Evolutionary conservation across 495 filamentous ascomycete genomes (phyloP).

Genomic region (Penicillium taxi): DNA sequence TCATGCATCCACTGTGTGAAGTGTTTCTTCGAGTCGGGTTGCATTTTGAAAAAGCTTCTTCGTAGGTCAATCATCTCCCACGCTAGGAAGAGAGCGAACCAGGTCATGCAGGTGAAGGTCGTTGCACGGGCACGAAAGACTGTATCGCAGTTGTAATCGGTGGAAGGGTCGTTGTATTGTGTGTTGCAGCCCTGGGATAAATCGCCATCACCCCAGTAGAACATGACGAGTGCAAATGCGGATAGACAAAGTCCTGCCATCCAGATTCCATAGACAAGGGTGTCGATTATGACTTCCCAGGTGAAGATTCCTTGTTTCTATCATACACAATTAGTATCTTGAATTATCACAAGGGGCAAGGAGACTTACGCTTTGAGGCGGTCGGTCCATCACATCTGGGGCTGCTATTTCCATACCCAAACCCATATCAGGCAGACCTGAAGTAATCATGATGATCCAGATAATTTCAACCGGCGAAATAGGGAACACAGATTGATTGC

Average conservation of each 20-base stretch:
- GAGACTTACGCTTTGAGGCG: constrained; percentile 49
- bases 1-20: constrained; percentile 52
- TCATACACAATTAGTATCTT: constrained; percentile 24
- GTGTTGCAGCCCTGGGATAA: constrained; percentile 59
- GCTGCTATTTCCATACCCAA: constrained; percentile 62
- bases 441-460: constrained; percentile 74
- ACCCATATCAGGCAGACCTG: constrained; percentile 66
- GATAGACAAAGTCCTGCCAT: constrained; percentile 59
- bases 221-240: constrained; percentile 59
- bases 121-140: constrained; percentile 67
- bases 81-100: constrained; percentile 65
- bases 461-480: constrained; percentile 66
- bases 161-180: constrained; percentile 28
- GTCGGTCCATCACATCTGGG: constrained; percentile 58
- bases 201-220: constrained; percentile 56
- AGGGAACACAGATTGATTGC: constrained; percentile 60
- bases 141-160: constrained; percentile 44
- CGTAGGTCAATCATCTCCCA: constrained; percentile 68
- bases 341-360: constrained; percentile 5
- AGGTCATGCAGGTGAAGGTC: constrained; percentile 64
- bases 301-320: constrained; percentile 64
- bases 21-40: constrained; percentile 43
- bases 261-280: constrained; percentile 62
- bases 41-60: constrained; percentile 60
- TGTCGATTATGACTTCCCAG: constrained; percentile 58